Conservation (phyloP, 2,329 filamentous ascomycete genomes). For the Diaporthe helianthi region DNA sequence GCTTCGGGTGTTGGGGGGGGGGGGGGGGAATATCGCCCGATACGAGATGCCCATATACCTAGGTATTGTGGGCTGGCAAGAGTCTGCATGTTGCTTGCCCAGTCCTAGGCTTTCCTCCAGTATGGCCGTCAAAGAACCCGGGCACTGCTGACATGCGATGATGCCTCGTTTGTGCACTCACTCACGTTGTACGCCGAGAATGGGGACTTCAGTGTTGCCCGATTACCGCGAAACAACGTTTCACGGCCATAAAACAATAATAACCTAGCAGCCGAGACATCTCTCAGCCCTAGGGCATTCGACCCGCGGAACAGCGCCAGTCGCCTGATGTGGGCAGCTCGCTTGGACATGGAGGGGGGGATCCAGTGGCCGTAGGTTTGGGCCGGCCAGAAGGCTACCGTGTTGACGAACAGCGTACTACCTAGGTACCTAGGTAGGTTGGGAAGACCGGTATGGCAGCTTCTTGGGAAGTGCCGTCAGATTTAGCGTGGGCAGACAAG, state of each 20-base stretch:
- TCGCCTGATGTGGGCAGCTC: constrained; percentile 8
- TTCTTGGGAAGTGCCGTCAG: constrained; percentile 9
- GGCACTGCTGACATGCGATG: not conserved
- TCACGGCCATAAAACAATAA: not conserved
- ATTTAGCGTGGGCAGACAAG: constrained; percentile 8
- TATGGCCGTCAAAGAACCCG: not conserved
- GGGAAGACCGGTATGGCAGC: not conserved
- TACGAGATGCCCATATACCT: constrained; percentile 19
- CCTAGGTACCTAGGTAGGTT: too few species aligned
- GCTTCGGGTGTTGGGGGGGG: not conserved
- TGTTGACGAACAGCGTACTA: not conserved
- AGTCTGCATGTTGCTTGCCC: constrained; percentile 2
- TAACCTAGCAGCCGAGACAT: not conserved
- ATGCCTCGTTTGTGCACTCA: not conserved
- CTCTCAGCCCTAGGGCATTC: not conserved
- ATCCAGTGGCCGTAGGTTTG: not conserved
- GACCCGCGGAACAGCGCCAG: not conserved
- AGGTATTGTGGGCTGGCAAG: constrained; percentile 7
- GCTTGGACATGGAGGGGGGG: not conserved
- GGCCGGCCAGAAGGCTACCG: constrained; percentile 11
- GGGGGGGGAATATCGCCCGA: not conserved
- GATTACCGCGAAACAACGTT: constrained; percentile 9
- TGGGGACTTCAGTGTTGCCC: not conserved
- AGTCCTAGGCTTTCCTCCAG: not conserved
- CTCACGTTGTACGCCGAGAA: not conserved